Conservation (phyloP, 148 eudicot genomes). For the Nepenthes mirabilis region DNA sequence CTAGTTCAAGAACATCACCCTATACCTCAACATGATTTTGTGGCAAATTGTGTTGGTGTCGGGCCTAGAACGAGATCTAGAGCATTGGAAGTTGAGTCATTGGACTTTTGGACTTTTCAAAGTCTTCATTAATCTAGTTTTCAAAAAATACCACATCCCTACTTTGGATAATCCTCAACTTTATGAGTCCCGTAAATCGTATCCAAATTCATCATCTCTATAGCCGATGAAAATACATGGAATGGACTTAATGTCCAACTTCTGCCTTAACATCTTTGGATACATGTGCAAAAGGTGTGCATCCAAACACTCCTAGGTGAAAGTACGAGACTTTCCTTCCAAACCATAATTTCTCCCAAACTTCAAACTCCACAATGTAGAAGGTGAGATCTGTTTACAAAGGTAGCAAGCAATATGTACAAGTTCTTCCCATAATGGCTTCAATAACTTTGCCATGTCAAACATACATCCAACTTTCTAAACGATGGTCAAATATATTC, state of each 20-base stretch:
- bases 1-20: too few relatives aligned
- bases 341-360: constrained; percentile 2
- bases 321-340: constrained; percentile 4
- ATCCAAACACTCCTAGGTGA: constrained; percentile 13
- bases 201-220: constrained; percentile 1
- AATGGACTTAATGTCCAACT: neutral
- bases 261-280: constrained; percentile 7
- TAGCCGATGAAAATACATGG: neutral
- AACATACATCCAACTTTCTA: constrained; percentile 10
- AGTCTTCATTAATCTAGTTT: constrained; percentile 5
- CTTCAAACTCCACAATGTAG: constrained; percentile 5
- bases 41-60: too few relatives aligned
- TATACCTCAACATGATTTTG: too few relatives aligned
- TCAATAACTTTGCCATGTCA: constrained; percentile 3
- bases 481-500: constrained; percentile 9
- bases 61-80: too few relatives aligned
- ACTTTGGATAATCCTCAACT: neutral
- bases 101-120: constrained; percentile 1
- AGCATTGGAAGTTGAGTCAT: neutral
- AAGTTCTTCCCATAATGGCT: constrained; percentile 9
- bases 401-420: neutral
- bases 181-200: neutral
- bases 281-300: constrained; percentile 5
- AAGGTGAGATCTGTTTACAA: constrained; percentile 12
- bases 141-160: constrained; percentile 13